phyloP scores from a whole-genome alignment of 2,329 filamentous ascomycete genomes.

The Xylaria sp. region DNA sequence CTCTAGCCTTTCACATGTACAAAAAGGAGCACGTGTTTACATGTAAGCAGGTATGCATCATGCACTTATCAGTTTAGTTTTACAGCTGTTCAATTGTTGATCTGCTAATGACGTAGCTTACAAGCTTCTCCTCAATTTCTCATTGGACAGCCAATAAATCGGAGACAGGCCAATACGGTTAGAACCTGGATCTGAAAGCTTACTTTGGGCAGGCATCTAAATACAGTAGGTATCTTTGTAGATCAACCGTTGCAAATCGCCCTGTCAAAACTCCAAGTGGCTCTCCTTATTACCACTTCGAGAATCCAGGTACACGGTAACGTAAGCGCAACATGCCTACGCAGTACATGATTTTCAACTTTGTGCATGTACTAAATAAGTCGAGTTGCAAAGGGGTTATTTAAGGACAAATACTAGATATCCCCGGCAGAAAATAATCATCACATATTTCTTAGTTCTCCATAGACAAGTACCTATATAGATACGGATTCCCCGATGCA shows the following conservation, averaged over 20 bases:
- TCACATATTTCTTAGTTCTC: not conserved
- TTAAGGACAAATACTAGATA: too few relatives aligned
- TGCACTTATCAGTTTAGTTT: not conserved
- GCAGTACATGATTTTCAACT: not conserved
- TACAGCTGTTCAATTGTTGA: not conserved
- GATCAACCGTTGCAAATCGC: not conserved
- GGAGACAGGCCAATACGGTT: not conserved
- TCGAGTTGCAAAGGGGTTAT: not conserved
- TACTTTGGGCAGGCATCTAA: too few relatives aligned
- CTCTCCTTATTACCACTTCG: not conserved
- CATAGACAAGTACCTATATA: not conserved
- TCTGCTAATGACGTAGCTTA: conserved; percentile 29
- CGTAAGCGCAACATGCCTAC: not conserved
- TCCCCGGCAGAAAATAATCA: not conserved
- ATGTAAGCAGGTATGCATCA: too few relatives aligned
- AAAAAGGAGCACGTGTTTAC: conserved; percentile 27
- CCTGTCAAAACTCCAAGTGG: not conserved
- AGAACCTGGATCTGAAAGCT: not conserved
- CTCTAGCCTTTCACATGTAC: conserved; percentile 32
- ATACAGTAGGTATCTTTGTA: too few relatives aligned
- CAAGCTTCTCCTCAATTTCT: conserved; percentile 4
- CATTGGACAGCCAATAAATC: not conserved
- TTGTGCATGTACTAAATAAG: not conserved
- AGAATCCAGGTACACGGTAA: not conserved
- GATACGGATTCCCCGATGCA: too few relatives aligned